Percentiles rank a stretch among this genome's conserved stretches.
Conservation (phyloP, 306 rosid genomes). For the Chamaecrista fasciculata region DNA sequence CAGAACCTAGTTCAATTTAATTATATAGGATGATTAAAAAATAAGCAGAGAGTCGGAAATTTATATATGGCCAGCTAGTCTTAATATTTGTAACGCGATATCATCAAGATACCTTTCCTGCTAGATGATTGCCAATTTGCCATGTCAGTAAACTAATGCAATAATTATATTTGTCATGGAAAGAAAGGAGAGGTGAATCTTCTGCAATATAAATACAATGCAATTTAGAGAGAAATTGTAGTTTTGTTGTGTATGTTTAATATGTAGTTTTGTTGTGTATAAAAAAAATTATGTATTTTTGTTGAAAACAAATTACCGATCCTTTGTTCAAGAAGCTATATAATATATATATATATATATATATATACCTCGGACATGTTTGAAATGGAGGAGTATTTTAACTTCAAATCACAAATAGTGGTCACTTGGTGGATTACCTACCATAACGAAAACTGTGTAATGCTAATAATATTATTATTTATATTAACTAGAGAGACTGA, state of each 20-base stretch:
- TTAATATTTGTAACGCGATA: conserved; percentile 44
- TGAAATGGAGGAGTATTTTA: neutral
- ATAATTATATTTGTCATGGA: conserved; percentile 18
- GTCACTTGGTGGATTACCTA: conserved; percentile 38
- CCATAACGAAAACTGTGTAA: conserved; percentile 33
- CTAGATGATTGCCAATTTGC: conserved; percentile 44
- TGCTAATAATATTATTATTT: too few relatives aligned
- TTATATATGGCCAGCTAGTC: conserved; percentile 15
- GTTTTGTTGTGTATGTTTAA: conserved; percentile 38
- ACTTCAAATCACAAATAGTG: conserved; percentile 19
- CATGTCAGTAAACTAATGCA: conserved; percentile 22
- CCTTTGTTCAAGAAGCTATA: neutral
- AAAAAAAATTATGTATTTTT: too few relatives aligned
- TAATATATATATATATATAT: conserved; percentile 13
- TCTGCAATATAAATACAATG: too few relatives aligned
- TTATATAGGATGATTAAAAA: neutral
- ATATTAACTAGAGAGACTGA: too few relatives aligned
- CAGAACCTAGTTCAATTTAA: too few relatives aligned
- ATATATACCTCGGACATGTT: conserved; percentile 19
- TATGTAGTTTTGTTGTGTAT: too few relatives aligned
- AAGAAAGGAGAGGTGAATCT: too few relatives aligned
- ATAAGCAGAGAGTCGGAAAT: neutral
- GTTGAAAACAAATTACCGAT: too few relatives aligned
- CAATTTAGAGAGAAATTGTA: too few relatives aligned
- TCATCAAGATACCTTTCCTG: conserved; percentile 48